Conservation (phyloP, 129 eudicot genomes). For the Helianthus tuberosus region DNA sequence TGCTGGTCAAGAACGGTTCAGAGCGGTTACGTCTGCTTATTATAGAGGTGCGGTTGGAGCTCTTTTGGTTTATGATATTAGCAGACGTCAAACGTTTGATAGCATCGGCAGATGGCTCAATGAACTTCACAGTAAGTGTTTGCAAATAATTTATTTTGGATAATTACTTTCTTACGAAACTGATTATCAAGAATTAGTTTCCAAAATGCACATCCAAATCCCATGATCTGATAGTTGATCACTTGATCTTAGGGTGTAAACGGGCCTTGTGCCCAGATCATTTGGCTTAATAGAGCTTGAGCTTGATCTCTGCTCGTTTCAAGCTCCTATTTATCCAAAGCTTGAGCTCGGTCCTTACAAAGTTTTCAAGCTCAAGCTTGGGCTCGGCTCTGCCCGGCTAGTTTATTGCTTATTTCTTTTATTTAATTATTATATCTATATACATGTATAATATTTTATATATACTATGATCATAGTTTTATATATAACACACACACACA, state of each 20-base stretch:
- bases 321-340: neutral
- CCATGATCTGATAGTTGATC: neutral
- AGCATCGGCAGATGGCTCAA: constrained; percentile 92
- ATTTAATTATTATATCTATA: too few relatives aligned
- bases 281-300: neutral
- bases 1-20: constrained; percentile 94
- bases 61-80: constrained; percentile 86
- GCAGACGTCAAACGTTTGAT: constrained; percentile 82
- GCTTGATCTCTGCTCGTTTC: neutral
- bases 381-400: neutral
- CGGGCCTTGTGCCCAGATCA: neutral
- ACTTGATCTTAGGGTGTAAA: neutral
- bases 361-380: neutral
- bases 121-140: constrained; percentile 88
- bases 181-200: constrained; percentile 1
- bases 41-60: constrained; percentile 98
- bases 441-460: neutral
- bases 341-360: neutral
- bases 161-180: neutral
- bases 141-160: neutral
- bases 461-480: neutral
- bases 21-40: constrained; percentile 96
- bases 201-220: neutral
- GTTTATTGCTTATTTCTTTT: neutral
- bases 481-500: too few relatives aligned